A percentile compares a stretch with the other conserved stretches of the same genome.
Evolutionary conservation across 805 yeast species (phyloP).

Genomic region (Yarrowia sp.): DNA sequence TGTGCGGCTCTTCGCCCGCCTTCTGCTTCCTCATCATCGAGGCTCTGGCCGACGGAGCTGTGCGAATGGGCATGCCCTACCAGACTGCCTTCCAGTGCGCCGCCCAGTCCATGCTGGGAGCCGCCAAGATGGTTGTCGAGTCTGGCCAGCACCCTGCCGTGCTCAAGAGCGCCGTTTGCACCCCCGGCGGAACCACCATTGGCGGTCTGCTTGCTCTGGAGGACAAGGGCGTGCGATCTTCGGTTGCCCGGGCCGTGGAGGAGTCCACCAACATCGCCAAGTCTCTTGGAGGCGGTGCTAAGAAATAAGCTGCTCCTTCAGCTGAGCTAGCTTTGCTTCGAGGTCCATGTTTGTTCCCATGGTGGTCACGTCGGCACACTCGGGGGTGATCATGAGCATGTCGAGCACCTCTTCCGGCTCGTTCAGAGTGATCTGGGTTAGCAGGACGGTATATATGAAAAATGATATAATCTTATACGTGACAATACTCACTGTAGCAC

Average conservation of each 20-base stretch:
- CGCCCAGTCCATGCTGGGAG: constrained; percentile 90
- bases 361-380: constrained; percentile 26
- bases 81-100: constrained; percentile 82
- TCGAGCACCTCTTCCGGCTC: constrained; percentile 22
- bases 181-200: constrained; percentile 98
- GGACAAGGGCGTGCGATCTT: constrained; percentile 83
- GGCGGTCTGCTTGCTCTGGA: constrained; percentile 93
- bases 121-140: constrained; percentile 82
- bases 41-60: constrained; percentile 90
- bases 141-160: constrained; percentile 87
- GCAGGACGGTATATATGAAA: neutral
- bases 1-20: constrained; percentile 97
- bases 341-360: constrained; percentile 26
- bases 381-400: constrained; percentile 30
- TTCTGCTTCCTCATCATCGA: constrained; percentile 87
- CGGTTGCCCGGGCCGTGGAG: constrained; percentile 82
- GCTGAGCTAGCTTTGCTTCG: neutral
- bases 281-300: constrained; percentile 22
- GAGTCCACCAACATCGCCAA: constrained; percentile 83
- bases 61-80: constrained; percentile 88
- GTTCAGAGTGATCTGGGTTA: constrained; percentile 6
- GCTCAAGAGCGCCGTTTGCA: constrained; percentile 82
- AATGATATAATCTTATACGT: too few relatives aligned
- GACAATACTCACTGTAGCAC: constrained; percentile 7
- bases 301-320: neutral